A percentile compares a stretch with the other conserved stretches of the same genome.
phyloP scores from a whole-genome alignment of 345 rosid genomes.

The Euphorbia tirucalli region DNA sequence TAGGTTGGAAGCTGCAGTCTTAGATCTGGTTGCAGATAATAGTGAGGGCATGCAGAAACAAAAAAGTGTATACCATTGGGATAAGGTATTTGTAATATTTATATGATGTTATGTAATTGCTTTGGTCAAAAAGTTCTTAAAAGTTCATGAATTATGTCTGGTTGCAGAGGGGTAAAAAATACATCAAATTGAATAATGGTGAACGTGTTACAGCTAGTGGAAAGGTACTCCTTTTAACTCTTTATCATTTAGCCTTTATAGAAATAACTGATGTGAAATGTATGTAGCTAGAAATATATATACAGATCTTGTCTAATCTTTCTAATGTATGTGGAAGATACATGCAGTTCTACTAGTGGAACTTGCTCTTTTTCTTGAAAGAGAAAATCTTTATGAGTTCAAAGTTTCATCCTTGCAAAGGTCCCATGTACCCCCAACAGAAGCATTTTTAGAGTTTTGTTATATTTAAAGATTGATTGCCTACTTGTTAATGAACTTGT shows the following conservation, averaged over 20 bases:
- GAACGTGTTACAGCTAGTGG: constrained; percentile 98
- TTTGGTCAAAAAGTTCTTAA: not conserved
- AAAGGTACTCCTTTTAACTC: constrained; percentile 54
- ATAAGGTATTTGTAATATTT: constrained; percentile 57
- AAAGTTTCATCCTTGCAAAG: not conserved
- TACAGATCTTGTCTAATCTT: too few relatives aligned
- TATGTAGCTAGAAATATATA: too few relatives aligned
- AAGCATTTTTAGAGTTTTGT: not conserved
- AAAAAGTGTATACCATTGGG: constrained; percentile 78
- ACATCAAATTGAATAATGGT: constrained; percentile 87
- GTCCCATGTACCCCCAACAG: not conserved
- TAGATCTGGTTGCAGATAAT: constrained; percentile 96
- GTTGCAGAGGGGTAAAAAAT: constrained; percentile 90
- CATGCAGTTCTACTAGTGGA: not conserved
- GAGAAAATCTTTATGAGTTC: not conserved
- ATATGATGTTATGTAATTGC: constrained; percentile 1
- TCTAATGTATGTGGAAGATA: not conserved
- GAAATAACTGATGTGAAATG: too few relatives aligned
- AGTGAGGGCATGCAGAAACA: constrained; percentile 75
- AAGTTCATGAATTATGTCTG: constrained; percentile 20
- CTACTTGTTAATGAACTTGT: too few relatives aligned
- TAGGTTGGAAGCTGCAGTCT: constrained; percentile 85
- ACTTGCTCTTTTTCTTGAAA: not conserved
- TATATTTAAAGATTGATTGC: not conserved
- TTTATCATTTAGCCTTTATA: not conserved